Conservation (phyloP, 2,329 filamentous ascomycete genomes). For the Fusarium fujikuroi region DNA sequence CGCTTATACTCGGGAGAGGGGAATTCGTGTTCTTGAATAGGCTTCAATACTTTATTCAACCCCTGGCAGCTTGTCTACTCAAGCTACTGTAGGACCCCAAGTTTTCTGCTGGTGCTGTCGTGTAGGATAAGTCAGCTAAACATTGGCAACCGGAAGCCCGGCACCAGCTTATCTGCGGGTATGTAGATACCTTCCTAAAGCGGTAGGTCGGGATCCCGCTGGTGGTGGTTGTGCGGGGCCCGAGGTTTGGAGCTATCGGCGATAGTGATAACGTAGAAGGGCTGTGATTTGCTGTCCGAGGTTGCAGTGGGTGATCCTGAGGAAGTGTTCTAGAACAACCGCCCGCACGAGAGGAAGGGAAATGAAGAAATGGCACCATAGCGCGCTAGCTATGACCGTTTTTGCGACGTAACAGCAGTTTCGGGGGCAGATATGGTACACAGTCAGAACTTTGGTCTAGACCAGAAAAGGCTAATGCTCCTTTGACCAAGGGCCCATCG, state of each 20-base stretch:
- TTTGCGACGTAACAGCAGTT: neutral
- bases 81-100: neutral
- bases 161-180: slow-evolving; percentile 25
- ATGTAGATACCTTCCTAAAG: slow-evolving; percentile 10
- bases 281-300: neutral
- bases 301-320: neutral
- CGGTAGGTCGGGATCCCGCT: neutral
- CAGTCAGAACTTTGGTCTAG: neutral
- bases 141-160: slow-evolving; percentile 14
- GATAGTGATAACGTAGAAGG: neutral
- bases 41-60: neutral
- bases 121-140: neutral
- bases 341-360: neutral
- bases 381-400: neutral
- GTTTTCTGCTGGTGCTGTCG: neutral
- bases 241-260: neutral
- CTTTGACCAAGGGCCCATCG: neutral
- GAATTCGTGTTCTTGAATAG: neutral
- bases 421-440: neutral
- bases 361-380: neutral
- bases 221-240: neutral
- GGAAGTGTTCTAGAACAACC: slow-evolving; percentile 26
- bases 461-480: neutral
- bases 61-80: neutral
- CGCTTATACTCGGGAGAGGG: neutral